phyloP scores from a whole-genome alignment of 805 yeast species.

The Blastobotrys parvus region DNA sequence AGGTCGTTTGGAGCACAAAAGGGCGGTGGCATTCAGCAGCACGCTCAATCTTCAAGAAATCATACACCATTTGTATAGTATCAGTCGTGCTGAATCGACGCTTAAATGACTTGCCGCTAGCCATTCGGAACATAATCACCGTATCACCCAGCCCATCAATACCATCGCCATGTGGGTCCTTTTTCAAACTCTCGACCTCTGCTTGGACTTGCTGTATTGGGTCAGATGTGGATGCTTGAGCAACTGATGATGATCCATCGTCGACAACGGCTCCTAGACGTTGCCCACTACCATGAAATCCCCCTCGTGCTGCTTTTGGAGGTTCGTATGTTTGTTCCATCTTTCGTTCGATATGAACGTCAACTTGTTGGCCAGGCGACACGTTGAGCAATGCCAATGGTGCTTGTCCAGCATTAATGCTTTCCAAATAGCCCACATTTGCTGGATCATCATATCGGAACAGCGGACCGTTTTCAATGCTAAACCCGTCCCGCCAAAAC shows the following conservation, averaged over 20 bases:
- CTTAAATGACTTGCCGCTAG: neutral
- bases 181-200: neutral
- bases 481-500: conserved; percentile 95
- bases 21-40: neutral
- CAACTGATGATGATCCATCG: conserved; percentile 39
- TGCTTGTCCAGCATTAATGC: conserved; percentile 83
- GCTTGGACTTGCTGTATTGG: neutral
- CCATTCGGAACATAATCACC: neutral
- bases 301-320: conserved; percentile 55
- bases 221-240: conserved; percentile 3
- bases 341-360: conserved; percentile 74
- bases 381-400: conserved; percentile 79
- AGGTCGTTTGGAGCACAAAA: conserved; percentile 67
- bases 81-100: neutral
- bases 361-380: conserved; percentile 85
- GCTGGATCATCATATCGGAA: conserved; percentile 86
- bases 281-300: conserved; percentile 72
- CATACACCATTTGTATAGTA: neutral
- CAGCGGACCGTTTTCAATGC: conserved; percentile 84
- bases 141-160: neutral
- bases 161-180: too few species aligned
- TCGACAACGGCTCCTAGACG: conserved; percentile 88
- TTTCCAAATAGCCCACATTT: conserved; percentile 69
- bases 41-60: neutral
- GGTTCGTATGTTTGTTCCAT: conserved; percentile 72